Conservation (phyloP, 371 early-diverging fungal species). For the Entomophthora muscae region DNA sequence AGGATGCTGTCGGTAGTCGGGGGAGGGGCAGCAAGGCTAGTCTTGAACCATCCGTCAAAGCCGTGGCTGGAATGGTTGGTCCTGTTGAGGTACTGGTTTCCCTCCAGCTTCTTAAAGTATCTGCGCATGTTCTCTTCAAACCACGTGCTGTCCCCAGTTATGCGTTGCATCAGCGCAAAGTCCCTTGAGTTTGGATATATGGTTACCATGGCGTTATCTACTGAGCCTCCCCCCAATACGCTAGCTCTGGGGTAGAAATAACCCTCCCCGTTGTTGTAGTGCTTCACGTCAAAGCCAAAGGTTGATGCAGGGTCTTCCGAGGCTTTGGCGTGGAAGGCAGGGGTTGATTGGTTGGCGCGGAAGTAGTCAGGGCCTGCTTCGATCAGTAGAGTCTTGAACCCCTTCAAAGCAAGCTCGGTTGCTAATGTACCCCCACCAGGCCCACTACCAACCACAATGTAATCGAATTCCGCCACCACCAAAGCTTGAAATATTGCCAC, state of each 20-base stretch:
- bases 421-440: neutral
- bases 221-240: neutral
- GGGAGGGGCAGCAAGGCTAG: no score
- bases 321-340: no score
- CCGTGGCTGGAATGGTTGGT: no score
- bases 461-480: no score
- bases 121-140: neutral
- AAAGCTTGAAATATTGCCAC: no score
- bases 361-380: no score
- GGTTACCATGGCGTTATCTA: slow-evolving; percentile 1
- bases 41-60: slow-evolving; percentile 3
- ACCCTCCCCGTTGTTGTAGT: neutral
- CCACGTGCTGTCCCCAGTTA: neutral
- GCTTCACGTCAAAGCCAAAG: neutral
- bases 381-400: no score
- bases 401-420: neutral
- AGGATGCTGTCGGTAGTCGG: neutral
- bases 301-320: neutral
- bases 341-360: no score
- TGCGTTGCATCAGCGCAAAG: neutral
- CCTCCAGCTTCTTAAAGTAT: slow-evolving; percentile 3
- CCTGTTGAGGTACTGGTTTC: neutral
- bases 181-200: neutral
- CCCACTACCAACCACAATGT: neutral
- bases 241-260: neutral